Conservation (phyloP, 2,329 filamentous ascomycete genomes). For the Aspergillus jensenii region DNA sequence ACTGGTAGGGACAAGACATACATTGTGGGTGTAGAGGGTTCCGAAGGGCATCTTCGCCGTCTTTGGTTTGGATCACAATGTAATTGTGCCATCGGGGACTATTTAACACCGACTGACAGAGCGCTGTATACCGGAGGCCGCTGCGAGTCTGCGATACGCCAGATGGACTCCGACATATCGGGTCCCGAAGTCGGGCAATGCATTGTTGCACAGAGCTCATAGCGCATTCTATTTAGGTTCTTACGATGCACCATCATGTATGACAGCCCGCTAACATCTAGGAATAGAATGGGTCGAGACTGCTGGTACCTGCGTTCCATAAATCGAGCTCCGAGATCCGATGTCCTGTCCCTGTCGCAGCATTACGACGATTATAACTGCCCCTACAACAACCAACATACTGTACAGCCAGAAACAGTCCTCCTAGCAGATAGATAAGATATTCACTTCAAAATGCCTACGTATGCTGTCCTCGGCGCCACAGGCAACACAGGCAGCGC, state of each 20-base stretch:
- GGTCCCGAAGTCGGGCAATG: background rate
- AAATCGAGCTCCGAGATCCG: too few relatives aligned
- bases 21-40: constrained; percentile 1
- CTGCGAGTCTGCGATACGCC: background rate
- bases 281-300: too few relatives aligned
- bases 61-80: background rate
- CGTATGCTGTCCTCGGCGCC: constrained; percentile 43
- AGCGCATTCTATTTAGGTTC: too few relatives aligned
- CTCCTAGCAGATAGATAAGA: background rate
- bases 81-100: background rate
- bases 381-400: background rate
- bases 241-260: too few relatives aligned
- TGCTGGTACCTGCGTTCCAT: too few relatives aligned
- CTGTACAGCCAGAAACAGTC: background rate
- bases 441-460: constrained; percentile 13
- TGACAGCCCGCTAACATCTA: too few relatives aligned
- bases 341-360: too few relatives aligned
- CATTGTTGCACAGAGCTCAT: background rate
- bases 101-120: background rate
- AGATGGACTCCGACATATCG: background rate
- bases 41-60: background rate
- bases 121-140: background rate
- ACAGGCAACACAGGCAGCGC: constrained; percentile 49
- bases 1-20: background rate
- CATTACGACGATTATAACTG: background rate